Evolutionary conservation across 2,329 filamentous ascomycete species (phyloP).

Genomic region (Gnomoniopsis smithogilvyi): DNA sequence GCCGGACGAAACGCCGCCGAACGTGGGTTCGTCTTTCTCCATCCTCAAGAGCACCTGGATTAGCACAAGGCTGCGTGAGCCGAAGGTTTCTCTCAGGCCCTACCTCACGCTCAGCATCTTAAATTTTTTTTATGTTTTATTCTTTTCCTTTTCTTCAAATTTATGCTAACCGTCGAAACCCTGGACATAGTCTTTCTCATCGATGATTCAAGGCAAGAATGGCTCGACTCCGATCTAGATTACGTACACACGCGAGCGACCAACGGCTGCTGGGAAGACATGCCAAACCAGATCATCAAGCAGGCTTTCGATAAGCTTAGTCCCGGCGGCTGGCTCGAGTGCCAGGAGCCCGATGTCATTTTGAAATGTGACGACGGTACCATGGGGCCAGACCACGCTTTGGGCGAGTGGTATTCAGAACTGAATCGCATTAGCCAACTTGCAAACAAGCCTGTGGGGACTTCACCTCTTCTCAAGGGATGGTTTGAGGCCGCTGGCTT

Average conservation of each 20-base stretch:
- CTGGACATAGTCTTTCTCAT: constrained; percentile 57
- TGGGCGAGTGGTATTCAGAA: constrained; percentile 38
- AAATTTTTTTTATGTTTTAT: too few relatives aligned
- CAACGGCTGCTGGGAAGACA: constrained; percentile 46
- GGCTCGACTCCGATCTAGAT: constrained; percentile 53
- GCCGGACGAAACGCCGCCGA: constrained; percentile 62
- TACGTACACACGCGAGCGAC: constrained; percentile 52
- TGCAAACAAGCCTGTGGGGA: constrained; percentile 35
- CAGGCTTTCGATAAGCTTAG: constrained; percentile 47
- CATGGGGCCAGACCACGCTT: constrained; percentile 33
- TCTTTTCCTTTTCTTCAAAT: too few relatives aligned
- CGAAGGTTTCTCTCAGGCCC: too few relatives aligned
- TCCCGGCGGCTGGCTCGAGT: constrained; percentile 54
- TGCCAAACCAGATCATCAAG: constrained; percentile 46
- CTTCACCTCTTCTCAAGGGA: constrained; percentile 31
- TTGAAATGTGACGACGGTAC: constrained; percentile 44
- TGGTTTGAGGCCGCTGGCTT: constrained; percentile 49
- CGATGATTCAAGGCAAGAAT: constrained; percentile 58
- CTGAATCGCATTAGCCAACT: constrained; percentile 35
- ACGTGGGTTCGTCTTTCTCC: constrained; percentile 41
- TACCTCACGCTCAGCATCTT: too few relatives aligned
- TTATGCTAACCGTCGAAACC: background rate
- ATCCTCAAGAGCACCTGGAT: background rate
- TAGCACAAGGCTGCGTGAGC: too few relatives aligned
- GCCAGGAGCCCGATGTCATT: constrained; percentile 42